Evolutionary conservation across 768 basidiomycete genomes (phyloP).

Genomic region (Galerina marginata): DNA sequence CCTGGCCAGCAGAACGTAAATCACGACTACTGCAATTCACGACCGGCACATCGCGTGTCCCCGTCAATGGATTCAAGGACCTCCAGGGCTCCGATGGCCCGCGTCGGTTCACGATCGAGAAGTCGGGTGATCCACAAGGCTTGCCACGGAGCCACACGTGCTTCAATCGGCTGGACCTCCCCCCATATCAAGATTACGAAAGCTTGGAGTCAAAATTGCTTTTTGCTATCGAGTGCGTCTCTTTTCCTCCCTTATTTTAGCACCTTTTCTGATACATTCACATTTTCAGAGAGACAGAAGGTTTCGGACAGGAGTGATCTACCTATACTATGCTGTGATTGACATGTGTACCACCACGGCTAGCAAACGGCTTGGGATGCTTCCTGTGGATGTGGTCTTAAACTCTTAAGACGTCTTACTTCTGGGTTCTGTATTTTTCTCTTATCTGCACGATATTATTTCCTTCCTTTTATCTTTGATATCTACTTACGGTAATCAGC

Average conservation of each 20-base stretch:
- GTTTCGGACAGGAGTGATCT: conserved; percentile 67
- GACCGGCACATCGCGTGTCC: conserved; percentile 82
- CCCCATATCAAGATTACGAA: conserved; percentile 88
- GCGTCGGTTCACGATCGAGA: conserved; percentile 92
- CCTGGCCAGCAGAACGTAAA: conserved; percentile 91
- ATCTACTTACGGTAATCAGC: not conserved
- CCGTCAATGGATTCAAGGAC: conserved; percentile 95
- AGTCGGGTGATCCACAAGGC: conserved; percentile 87
- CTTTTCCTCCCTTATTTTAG: conserved; percentile 1
- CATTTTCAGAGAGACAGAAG: conserved; percentile 70
- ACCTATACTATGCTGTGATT: not conserved
- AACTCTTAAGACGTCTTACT: too few relatives aligned
- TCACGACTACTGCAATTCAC: conserved; percentile 88
- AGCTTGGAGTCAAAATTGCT: conserved; percentile 85
- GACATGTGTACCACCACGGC: not conserved
- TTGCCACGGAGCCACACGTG: conserved; percentile 93
- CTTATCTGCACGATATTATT: conserved; percentile 20
- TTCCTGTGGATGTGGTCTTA: not conserved
- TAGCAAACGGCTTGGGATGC: not conserved
- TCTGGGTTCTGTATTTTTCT: not conserved
- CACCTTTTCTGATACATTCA: conserved; percentile 5
- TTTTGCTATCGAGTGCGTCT: conserved; percentile 79
- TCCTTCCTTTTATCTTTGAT: conserved; percentile 2
- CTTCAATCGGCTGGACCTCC: conserved; percentile 89
- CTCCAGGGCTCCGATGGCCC: conserved; percentile 94